phyloP scores from a whole-genome alignment of 2,329 filamentous ascomycete species.

The Cladosporium sp. region DNA sequence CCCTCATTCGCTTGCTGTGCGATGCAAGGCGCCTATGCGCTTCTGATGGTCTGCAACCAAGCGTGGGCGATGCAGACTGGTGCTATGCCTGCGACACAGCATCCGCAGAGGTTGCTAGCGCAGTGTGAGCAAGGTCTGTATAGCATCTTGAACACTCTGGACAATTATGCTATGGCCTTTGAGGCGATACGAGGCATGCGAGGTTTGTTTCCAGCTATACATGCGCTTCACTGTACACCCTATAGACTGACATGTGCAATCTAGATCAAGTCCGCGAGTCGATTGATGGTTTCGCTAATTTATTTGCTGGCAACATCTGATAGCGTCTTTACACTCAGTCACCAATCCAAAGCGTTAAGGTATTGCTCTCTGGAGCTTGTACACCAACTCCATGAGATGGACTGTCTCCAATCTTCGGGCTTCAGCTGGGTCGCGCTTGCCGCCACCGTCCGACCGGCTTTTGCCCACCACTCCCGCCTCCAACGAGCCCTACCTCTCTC shows the following conservation, averaged over 20 bases:
- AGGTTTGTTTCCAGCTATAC: slow-evolving; percentile 19
- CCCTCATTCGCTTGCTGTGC: slow-evolving; percentile 51
- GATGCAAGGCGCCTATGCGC: slow-evolving; percentile 51
- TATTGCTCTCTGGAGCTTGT: background rate
- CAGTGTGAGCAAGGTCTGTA: slow-evolving; percentile 24
- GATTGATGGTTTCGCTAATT: slow-evolving; percentile 13
- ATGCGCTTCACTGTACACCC: background rate
- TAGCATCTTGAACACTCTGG: slow-evolving; percentile 22
- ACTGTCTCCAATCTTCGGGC: background rate
- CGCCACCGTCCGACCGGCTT: background rate
- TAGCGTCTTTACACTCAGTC: too few species aligned
- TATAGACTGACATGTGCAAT: background rate
- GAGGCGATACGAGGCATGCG: slow-evolving; percentile 29
- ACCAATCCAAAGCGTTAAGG: background rate
- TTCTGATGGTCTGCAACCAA: slow-evolving; percentile 45
- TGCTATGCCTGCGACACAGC: slow-evolving; percentile 12
- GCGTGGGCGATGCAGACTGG: slow-evolving; percentile 17
- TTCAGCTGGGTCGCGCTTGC: background rate
- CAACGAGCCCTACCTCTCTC: background rate
- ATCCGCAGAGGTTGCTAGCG: slow-evolving; percentile 2
- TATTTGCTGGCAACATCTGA: slow-evolving; percentile 19
- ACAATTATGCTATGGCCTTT: slow-evolving; percentile 25
- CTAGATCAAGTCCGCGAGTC: slow-evolving; percentile 18
- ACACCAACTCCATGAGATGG: background rate
- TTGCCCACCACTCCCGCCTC: background rate